Percentiles rank a stretch among this genome's conserved stretches.
phyloP scores from a whole-genome alignment of 768 basidiomycete genomes.

The Lyophyllum decastes region DNA sequence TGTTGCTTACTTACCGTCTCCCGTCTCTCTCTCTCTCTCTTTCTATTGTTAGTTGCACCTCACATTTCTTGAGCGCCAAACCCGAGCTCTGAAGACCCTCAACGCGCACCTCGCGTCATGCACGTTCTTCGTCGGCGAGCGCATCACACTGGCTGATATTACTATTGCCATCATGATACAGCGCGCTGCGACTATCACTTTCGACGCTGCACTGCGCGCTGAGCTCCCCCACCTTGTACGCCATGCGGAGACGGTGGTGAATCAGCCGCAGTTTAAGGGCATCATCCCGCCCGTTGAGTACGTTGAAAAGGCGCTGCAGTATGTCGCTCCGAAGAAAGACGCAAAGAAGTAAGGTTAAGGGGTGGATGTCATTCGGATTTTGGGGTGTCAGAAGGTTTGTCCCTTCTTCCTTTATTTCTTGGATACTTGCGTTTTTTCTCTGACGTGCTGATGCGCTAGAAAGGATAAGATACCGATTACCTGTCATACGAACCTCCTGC shows the following conservation, averaged over 20 bases:
- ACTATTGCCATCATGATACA: constrained; percentile 59
- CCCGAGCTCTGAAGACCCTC: constrained; percentile 64
- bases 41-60: constrained; percentile 56
- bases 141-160: constrained; percentile 93
- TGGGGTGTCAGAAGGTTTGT: too few relatives aligned
- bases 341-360: constrained; percentile 67
- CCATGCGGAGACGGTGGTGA: constrained; percentile 81
- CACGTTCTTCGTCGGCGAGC: constrained; percentile 92
- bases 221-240: constrained; percentile 79
- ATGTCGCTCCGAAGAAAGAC: constrained; percentile 71
- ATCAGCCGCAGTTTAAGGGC: constrained; percentile 75
- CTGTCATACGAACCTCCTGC: too few relatives aligned
- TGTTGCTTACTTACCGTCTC: background rate
- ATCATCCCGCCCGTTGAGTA: constrained; percentile 63
- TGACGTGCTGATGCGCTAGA: background rate
- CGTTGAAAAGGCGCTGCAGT: constrained; percentile 71
- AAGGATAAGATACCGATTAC: too few relatives aligned
- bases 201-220: constrained; percentile 68
- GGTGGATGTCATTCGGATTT: too few relatives aligned
- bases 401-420: too few relatives aligned
- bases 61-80: constrained; percentile 50
- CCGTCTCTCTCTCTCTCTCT: too few relatives aligned
- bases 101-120: constrained; percentile 70
- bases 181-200: constrained; percentile 50
- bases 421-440: too few relatives aligned